Evolutionary conservation across 2,329 filamentous ascomycete species (phyloP), one percentile per base, ranked within the genome.

Genomic region (Hysterium pulicare): DNA sequence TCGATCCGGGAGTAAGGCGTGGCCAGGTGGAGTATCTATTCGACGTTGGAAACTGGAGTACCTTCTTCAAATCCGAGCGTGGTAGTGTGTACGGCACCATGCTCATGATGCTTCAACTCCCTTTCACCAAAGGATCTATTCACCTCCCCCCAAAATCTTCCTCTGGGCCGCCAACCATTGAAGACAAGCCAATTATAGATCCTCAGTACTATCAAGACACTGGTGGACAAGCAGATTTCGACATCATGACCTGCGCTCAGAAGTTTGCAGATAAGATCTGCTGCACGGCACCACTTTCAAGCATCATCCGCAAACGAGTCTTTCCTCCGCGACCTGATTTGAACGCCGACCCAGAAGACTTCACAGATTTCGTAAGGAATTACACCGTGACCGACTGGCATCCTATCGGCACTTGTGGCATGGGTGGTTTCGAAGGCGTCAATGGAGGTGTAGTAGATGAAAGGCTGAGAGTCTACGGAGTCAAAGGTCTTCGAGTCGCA

Each of bases 41-140:
- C 40, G 48, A 46, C 34, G 16, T 46, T 15, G 43, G 46, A 9
- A 48, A 48, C 40, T 48, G 48, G 48, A 33, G 24, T 13, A 39
- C 45, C 5, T 35, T 39, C 15, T 48, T 42, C 46, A 36, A 28
- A n/a, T 23, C 22, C 3, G 28, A 41, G 22, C 16, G 19, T 10
- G 46, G 45, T 4, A 48, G 44, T 24, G 30, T 41, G 1, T 59
- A 53, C 42, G 45, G 51, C 24, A 53, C 55, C 16, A 46, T 60
- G 33, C 48, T 60, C 30, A 52, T 50, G 20, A 54, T 52, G 33
- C 42, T 61, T 5, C 48, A 54, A 39, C 54, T 58, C 22, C 53
- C 49, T 9, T 47, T 54, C 39, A 51, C 50, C 2, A 33, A 34
- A 21, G 45, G 46, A 6, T 33, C 22, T 28, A 48, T 50, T 15